These are phyloP conservation scores for Brassica rapa DNA, from an alignment of 345 rosid genomes.

Conservation along the genomic window DNA sequence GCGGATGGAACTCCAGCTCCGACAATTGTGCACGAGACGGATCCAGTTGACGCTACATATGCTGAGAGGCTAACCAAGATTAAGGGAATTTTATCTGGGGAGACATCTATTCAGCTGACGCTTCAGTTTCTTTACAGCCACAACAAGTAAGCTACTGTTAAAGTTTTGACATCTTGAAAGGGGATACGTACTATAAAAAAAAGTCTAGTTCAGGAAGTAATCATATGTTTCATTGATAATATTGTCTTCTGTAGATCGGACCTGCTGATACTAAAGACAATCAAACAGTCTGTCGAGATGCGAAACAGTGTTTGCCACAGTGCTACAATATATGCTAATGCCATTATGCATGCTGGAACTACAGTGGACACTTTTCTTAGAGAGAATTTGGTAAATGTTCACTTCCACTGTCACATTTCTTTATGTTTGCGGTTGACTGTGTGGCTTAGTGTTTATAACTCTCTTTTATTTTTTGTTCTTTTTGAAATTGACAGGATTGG, in stretches of 20 bases:
- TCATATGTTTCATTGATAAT: conserved; percentile 9
- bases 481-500: conserved; percentile 75
- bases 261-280: conserved; percentile 88
- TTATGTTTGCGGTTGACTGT: conserved; percentile 1
- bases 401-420: conserved; percentile 4
- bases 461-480: conserved; percentile 2
- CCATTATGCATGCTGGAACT: conserved; percentile 99
- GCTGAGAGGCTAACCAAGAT: conserved; percentile 85
- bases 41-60: conserved; percentile 63
- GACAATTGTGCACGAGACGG: conserved; percentile 47
- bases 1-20: conserved; percentile 64
- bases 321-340: conserved; percentile 97
- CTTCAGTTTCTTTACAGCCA: conserved; percentile 91
- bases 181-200: neutral
- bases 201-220: neutral
- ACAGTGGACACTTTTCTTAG: conserved; percentile 97
- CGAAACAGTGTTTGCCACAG: conserved; percentile 99
- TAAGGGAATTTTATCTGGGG: conserved; percentile 91
- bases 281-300: conserved; percentile 98
- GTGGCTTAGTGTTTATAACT: conserved; percentile 22
- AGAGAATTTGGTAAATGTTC: conserved; percentile 75
- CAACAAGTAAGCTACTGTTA: conserved; percentile 61
- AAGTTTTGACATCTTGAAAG: conserved; percentile 9
- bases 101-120: conserved; percentile 89
- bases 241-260: conserved; percentile 66